These are phyloP conservation scores for Daedaleopsis nitida DNA, from an alignment of 768 basidiomycete species.

Conservation along the genomic window DNA sequence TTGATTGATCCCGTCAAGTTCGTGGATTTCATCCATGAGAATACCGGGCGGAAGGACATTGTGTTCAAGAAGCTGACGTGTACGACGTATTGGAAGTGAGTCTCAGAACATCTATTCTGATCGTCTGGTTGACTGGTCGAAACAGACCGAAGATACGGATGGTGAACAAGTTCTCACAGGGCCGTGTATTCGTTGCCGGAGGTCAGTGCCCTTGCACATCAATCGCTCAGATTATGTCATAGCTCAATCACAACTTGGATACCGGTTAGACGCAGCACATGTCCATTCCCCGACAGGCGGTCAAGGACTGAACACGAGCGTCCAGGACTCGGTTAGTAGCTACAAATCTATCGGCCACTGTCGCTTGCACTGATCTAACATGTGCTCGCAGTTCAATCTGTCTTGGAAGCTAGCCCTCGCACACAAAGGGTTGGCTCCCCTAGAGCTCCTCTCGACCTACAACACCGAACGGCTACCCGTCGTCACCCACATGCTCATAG, in stretches of 20 bases:
- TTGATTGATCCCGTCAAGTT: constrained; percentile 32
- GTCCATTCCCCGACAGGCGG: too few relatives aligned
- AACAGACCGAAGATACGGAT: constrained; percentile 50
- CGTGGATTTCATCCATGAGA: constrained; percentile 30
- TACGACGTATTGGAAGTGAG: constrained; percentile 32
- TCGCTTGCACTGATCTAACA: neutral
- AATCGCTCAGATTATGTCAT: neutral
- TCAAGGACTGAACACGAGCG: constrained; percentile 35
- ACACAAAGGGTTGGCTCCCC: constrained; percentile 26
- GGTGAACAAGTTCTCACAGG: constrained; percentile 42
- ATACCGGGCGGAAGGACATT: constrained; percentile 32
- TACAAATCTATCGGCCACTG: too few relatives aligned
- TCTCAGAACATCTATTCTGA: neutral
- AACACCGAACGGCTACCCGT: constrained; percentile 33
- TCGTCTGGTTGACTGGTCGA: neutral
- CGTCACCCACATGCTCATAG: constrained; percentile 31
- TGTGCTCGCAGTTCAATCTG: constrained; percentile 30
- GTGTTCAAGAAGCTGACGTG: constrained; percentile 29
- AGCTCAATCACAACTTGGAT: neutral
- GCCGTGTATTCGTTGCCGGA: constrained; percentile 48
- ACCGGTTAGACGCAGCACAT: constrained; percentile 49
- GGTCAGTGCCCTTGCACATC: constrained; percentile 33
- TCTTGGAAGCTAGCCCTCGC: constrained; percentile 35
- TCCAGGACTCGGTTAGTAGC: constrained; percentile 30
- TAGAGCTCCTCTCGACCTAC: constrained; percentile 31